A percentile compares a stretch with the other conserved stretches of the same genome.
Evolutionary conservation across 169 alveolate species (phyloP).

Genomic region (Plasmodium vinckei): DNA sequence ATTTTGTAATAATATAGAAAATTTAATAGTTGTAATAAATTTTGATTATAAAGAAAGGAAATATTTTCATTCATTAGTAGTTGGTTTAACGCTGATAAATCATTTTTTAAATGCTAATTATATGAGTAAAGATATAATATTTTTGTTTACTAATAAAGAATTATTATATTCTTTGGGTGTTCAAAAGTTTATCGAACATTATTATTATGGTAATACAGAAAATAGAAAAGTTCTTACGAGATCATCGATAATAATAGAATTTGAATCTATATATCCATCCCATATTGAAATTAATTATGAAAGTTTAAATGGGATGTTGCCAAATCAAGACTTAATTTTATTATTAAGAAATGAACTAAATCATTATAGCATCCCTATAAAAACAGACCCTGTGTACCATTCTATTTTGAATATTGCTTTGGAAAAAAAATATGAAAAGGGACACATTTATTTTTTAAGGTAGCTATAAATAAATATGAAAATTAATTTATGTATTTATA

Average conservation of each 20-base stretch:
- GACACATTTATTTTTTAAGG: conserved; percentile 69
- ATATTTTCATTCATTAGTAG: conserved; percentile 43
- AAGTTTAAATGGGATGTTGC: conserved; percentile 70
- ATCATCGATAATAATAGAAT: conserved; percentile 69
- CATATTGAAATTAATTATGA: conserved; percentile 68
- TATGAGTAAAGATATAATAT: conserved; percentile 72
- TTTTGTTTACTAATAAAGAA: conserved; percentile 72
- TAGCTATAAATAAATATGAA: neutral
- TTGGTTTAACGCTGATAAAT: conserved; percentile 68
- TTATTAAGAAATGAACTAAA: conserved; percentile 41
- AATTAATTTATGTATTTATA: neutral
- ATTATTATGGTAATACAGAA: conserved; percentile 24
- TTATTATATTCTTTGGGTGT: conserved; percentile 62
- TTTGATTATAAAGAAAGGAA: conserved; percentile 74
- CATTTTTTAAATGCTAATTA: conserved; percentile 53
- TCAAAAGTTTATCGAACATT: conserved; percentile 37
- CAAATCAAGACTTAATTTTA: conserved; percentile 63
- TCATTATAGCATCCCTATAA: conserved; percentile 57
- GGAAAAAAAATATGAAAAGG: conserved; percentile 63
- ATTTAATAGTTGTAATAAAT: conserved; percentile 61
- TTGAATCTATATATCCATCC: conserved; percentile 73
- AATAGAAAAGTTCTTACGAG: conserved; percentile 39
- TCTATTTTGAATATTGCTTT: conserved; percentile 45
- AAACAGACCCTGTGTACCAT: conserved; percentile 23
- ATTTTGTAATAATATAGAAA: conserved; percentile 69